Base-by-base conservation (phyloP, 2,329 filamentous ascomycete species). In the Talaromyces albobiverticillius region DNA sequence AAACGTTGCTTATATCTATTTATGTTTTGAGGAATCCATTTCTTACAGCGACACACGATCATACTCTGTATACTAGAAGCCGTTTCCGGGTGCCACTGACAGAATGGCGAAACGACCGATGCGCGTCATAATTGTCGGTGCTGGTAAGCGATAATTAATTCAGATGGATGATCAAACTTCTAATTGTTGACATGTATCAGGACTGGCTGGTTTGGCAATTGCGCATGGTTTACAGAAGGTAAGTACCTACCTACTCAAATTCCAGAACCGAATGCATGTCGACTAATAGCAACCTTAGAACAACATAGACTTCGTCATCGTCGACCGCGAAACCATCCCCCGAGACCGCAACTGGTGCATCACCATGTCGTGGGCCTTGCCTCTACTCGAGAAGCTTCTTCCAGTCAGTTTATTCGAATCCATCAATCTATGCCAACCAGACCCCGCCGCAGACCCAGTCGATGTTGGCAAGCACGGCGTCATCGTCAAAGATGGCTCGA, bases 271-370 rank as follows among this genome's bases (percentile, higher is more conserved):
- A 4, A 32, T 36, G 11, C 2, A n/a, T n/a, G 10, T 13, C 26
- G 20, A 25, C 46, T 48, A 38, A 48, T n/a, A 26, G 11, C 16
- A 3, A 3, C 5, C 8, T 32, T 23, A 48, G 51, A 48, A 48
- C 34, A 54, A 48, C 45, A 49, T 49, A 26, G 26, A 18, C 11
- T 54, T 43, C 22, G 51, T 45, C 22, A 54, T 54, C 18, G 51
- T 54, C 20, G 51, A 54, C 20, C 51, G 45, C 13, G 51, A 54
- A 49, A 54, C 51, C 4, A 20, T 38, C 3, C 45, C 51, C 2
- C 36, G 45, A 49, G 51, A 54, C 26, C 51, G 51, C 18, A 54
- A 54, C 13, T 54, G 51, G 45, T 46, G 36, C 20, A 54, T 54
- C 11, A 49, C 51, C 6, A 40, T 54, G 20, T 40, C 45, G 9